phyloP scores from a whole-genome alignment of 108 stramenopile genomes.

The Nitzschia putrida region DNA sequence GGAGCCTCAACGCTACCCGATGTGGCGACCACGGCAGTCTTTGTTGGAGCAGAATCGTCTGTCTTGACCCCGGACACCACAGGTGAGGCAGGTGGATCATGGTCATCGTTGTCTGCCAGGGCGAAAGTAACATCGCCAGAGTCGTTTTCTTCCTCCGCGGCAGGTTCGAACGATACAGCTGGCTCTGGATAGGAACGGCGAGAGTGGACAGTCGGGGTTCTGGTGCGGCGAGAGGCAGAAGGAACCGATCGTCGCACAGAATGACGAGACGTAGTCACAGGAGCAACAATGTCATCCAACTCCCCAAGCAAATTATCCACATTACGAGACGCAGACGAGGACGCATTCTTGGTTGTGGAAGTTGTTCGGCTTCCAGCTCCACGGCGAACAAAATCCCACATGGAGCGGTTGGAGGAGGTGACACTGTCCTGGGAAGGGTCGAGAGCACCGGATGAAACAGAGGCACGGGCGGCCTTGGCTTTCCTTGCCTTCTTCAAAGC shows the following conservation, averaged over 20 bases:
- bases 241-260: neutral
- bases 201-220: neutral
- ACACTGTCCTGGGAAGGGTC: constrained; percentile 32
- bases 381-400: constrained; percentile 82
- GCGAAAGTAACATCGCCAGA: constrained; percentile 31
- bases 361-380: constrained; percentile 30
- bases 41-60: neutral
- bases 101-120: constrained; percentile 31
- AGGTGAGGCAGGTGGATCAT: constrained; percentile 8
- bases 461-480: constrained; percentile 33
- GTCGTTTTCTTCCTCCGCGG: constrained; percentile 35
- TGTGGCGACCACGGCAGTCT: constrained; percentile 6
- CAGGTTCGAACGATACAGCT: constrained; percentile 10
- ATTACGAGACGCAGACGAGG: constrained; percentile 10
- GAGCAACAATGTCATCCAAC: constrained; percentile 42
- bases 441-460: constrained; percentile 3
- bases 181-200: neutral
- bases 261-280: neutral
- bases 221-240: neutral
- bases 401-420: constrained; percentile 38
- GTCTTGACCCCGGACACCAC: neutral
- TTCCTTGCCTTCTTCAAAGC: constrained; percentile 73
- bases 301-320: constrained; percentile 61
- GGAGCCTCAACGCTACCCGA: too few relatives aligned
- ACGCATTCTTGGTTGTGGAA: neutral